These are phyloP conservation scores for Naegleria lovaniensis DNA, from an alignment of 208 protist genomes.

Conservation along the genomic window DNA sequence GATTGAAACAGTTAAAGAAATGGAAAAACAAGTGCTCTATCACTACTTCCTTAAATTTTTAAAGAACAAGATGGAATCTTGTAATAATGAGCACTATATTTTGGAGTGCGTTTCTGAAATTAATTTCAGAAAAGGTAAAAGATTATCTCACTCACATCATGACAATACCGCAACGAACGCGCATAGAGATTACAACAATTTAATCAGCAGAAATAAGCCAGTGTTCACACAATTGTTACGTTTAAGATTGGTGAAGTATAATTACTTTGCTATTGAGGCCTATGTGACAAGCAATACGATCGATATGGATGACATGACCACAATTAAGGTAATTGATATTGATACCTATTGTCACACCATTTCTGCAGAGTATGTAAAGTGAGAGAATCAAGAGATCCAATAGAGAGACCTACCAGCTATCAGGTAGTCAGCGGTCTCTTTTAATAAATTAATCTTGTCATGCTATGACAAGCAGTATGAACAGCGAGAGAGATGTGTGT, in stretches of 20 bases:
- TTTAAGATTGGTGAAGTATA: not conserved
- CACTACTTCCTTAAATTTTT: not conserved
- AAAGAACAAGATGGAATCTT: not conserved
- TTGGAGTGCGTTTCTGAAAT: not conserved
- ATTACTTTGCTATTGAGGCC: not conserved
- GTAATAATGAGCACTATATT: not conserved
- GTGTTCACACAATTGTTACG: not conserved
- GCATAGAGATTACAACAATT: not conserved
- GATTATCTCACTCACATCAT: not conserved
- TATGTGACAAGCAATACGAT: not conserved
- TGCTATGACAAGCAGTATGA: not conserved
- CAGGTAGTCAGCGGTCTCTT: not conserved
- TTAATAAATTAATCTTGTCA: not conserved
- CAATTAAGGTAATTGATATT: not conserved
- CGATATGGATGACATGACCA: not conserved
- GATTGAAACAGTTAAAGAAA: not conserved
- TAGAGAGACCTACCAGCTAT: not conserved
- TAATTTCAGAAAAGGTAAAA: not conserved
- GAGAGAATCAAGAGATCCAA: not conserved
- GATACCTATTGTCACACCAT: not conserved
- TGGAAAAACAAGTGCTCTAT: not conserved
- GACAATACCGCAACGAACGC: not conserved
- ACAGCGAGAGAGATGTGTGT: not conserved
- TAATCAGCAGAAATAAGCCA: not conserved
- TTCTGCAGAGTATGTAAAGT: not conserved